These are phyloP conservation scores for Globisporangium paddicum DNA, from an alignment of 352 stramenopile genomes.

Conservation along the genomic window DNA sequence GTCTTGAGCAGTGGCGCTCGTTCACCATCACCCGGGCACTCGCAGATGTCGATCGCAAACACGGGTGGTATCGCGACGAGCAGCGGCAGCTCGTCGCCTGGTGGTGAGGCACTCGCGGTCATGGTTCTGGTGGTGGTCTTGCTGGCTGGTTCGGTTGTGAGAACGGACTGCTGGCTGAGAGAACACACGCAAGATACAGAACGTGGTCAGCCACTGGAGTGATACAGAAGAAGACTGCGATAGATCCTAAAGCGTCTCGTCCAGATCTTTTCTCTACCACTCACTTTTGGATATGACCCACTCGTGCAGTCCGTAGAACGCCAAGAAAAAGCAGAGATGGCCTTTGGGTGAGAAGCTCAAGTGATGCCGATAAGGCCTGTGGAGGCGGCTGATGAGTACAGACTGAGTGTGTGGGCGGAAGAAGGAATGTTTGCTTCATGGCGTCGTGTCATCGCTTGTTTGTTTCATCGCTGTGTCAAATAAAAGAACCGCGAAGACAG, in stretches of 20 bases:
- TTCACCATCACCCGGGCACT: not conserved
- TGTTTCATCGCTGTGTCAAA: not conserved
- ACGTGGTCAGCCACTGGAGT: no score
- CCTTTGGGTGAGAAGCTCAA: not conserved
- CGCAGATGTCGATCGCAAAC: not conserved
- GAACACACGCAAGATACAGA: not conserved
- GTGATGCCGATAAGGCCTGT: not conserved
- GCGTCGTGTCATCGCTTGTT: not conserved
- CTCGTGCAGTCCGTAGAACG: no score
- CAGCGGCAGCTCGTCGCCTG: constrained; percentile 1
- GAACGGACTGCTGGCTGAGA: not conserved
- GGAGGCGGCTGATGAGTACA: not conserved
- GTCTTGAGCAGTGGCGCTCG: not conserved
- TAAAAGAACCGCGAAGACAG: not conserved
- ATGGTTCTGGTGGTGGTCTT: not conserved
- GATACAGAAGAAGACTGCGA: no score
- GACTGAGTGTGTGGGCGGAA: not conserved
- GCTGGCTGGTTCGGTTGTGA: not conserved
- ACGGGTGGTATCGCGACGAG: not conserved
- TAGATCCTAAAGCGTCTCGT: no score
- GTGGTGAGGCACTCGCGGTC: not conserved
- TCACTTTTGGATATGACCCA: no score
- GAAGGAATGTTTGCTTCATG: not conserved
- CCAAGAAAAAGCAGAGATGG: no score
- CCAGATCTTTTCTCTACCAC: no score